Conservation (phyloP, 192 early-diverging fungal genomes). For the Lobosporangium transversale region DNA sequence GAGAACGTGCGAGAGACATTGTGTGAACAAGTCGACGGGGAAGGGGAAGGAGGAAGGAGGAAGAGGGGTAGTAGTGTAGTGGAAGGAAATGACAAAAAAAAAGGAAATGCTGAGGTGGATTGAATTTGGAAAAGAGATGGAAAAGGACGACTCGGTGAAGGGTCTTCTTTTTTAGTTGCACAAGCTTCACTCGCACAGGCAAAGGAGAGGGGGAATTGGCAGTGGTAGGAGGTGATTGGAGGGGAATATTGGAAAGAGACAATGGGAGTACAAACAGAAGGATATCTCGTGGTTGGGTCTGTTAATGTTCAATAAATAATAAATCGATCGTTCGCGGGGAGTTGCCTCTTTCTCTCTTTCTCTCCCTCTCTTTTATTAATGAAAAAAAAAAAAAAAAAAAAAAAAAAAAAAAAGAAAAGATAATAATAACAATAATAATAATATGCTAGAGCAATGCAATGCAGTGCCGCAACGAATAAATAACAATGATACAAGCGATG, state of each 20-base stretch:
- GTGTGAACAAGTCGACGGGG: not conserved
- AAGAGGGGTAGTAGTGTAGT: not conserved
- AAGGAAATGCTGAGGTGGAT: not conserved
- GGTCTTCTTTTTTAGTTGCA: not conserved
- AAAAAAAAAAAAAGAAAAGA: too few species aligned
- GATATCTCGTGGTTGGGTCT: too few species aligned
- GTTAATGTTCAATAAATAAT: too few species aligned
- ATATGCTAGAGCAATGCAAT: too few species aligned
- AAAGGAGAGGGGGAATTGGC: not conserved
- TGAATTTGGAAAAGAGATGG: not conserved
- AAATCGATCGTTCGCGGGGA: too few species aligned
- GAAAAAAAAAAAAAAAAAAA: too few species aligned
- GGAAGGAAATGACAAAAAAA: not conserved
- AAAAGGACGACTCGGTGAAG: not conserved
- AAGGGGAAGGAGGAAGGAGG: not conserved
- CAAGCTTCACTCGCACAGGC: not conserved
- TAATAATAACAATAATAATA: too few species aligned
- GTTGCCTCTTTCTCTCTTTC: too few species aligned
- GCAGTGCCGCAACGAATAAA: too few species aligned
- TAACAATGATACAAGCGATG: too few species aligned
- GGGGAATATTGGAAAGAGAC: not conserved
- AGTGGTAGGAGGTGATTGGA: not conserved
- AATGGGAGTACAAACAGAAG: not conserved
- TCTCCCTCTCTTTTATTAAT: too few species aligned
- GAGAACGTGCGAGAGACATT: constrained; percentile 44